Evolutionary conservation across 1,284 basidiomycete species (phyloP).

Genomic region (Cryptococcus amylolentus): DNA sequence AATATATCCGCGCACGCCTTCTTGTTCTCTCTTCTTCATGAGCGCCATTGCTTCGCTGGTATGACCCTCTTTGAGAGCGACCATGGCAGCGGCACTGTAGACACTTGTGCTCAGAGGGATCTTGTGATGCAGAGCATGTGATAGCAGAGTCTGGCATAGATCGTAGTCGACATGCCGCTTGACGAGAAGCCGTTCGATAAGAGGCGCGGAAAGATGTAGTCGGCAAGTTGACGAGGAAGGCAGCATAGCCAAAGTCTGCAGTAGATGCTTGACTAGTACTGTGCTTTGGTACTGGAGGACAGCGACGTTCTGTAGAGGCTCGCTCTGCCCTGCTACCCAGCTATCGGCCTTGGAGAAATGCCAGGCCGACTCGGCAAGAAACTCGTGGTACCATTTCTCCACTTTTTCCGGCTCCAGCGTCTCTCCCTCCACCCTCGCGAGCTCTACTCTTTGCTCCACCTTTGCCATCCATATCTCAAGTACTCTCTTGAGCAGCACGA

Average conservation of each 20-base stretch:
- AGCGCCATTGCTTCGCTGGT: background rate
- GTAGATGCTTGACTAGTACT: conserved; percentile 2
- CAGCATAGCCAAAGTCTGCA: conserved; percentile 2
- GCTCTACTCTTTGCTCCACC: conserved; percentile 1
- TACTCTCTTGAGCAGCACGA: conserved; percentile 3
- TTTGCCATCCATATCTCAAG: conserved; percentile 3
- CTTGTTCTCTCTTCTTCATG: background rate
- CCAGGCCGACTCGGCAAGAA: background rate
- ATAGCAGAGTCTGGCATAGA: conserved; percentile 3
- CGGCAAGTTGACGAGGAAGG: conserved; percentile 11
- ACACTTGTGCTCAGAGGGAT: conserved; percentile 3
- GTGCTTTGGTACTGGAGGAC: conserved; percentile 2
- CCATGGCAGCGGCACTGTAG: conserved; percentile 13
- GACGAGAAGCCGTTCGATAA: conserved; percentile 9
- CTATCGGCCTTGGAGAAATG: background rate
- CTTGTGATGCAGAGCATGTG: background rate
- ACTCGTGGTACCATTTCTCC: background rate
- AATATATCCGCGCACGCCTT: background rate
- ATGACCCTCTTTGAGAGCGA: conserved; percentile 11
- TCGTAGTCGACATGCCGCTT: conserved; percentile 10
- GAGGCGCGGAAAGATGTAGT: background rate
- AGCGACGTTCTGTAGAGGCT: conserved; percentile 4
- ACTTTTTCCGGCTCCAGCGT: background rate
- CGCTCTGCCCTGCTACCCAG: background rate
- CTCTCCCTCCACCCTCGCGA: background rate